Base-by-base conservation (phyloP, 345 rosid genomes). In the Salix dunnii region DNA sequence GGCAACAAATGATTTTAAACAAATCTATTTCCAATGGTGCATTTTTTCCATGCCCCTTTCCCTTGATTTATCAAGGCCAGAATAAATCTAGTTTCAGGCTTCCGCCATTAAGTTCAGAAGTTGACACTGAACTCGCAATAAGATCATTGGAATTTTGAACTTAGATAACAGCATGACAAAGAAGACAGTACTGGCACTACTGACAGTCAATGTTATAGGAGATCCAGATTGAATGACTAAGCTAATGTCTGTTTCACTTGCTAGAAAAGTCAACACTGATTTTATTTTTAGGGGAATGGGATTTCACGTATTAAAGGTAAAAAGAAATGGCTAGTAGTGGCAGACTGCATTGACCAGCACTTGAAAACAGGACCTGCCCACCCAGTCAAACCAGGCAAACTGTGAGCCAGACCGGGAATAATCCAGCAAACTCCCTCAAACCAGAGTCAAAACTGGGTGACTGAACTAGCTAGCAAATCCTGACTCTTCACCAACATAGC, bases 111-210 rank as follows among this genome's bases (percentile, higher is more conserved):
- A 6, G 46, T 33, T 18, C 67, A 23, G 5, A 36, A 36, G 3
- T 5, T 5, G 31, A 68, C 31, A 10, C 33, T 36, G 21, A 69
- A 60, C 30, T 43, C 60, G 28, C 23, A 30, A 43, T n/a, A 30
- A 5, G 6, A 2, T 38, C 40, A 7, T 21, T 36, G 27, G 58
- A 33, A 31, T 62, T 20, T 49, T 23, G 9, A 36, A 53, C 71
- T 72, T 62, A 76, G 74, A 79, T 31, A 40, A 38, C 33, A 67
- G 36, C 63, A 42, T 12, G 38, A 21, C 20, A 60, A 20, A 67
- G 25, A 61, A 67, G 23, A 38, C 4, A 7, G 31, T 69, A n/a
- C 20, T 67, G 69, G 30, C 3, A 58, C 16, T 53, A n/a, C 4
- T 21, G 63, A 58, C 12, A 49, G 28, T 27, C 5, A n/a, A 8